These are phyloP conservation scores for Endothia cerciana DNA, from an alignment of 2,329 filamentous ascomycete species.

Conservation along the genomic window DNA sequence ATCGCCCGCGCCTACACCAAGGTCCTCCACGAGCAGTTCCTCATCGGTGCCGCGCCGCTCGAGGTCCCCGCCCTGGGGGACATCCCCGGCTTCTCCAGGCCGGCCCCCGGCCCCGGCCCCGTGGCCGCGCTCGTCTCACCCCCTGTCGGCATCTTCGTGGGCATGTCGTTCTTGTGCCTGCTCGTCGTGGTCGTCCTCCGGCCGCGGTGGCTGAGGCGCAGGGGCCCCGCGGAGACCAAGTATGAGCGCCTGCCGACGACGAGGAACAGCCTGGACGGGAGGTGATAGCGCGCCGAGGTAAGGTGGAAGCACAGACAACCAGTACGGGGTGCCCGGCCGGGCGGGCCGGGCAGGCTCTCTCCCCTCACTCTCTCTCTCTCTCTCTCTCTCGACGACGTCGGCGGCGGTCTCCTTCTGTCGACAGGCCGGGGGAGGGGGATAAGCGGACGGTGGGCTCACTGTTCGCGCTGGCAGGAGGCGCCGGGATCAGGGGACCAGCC, in stretches of 20 bases:
- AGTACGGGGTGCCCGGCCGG: no score
- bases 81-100: constrained; percentile 1
- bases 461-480: no score
- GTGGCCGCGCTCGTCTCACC: background rate
- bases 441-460: no score
- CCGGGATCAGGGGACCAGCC: no score
- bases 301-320: no score
- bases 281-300: background rate
- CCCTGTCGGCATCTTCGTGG: constrained; percentile 8
- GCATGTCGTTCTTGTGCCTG: constrained; percentile 8
- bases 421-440: no score
- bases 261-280: background rate
- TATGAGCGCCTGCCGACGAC: constrained; percentile 1
- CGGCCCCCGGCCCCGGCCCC: background rate
- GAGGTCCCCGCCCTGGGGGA: constrained; percentile 30
- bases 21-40: constrained; percentile 35
- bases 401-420: no score
- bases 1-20: constrained; percentile 46
- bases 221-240: constrained; percentile 4
- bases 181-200: constrained; percentile 8
- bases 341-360: no score
- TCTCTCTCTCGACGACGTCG: no score
- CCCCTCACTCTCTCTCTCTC: no score
- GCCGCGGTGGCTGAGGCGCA: constrained; percentile 20
- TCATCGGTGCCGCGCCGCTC: constrained; percentile 33